These are phyloP conservation scores for Alternaria arborescens DNA, from an alignment of 2,329 filamentous ascomycete species.

Conservation along the genomic window DNA sequence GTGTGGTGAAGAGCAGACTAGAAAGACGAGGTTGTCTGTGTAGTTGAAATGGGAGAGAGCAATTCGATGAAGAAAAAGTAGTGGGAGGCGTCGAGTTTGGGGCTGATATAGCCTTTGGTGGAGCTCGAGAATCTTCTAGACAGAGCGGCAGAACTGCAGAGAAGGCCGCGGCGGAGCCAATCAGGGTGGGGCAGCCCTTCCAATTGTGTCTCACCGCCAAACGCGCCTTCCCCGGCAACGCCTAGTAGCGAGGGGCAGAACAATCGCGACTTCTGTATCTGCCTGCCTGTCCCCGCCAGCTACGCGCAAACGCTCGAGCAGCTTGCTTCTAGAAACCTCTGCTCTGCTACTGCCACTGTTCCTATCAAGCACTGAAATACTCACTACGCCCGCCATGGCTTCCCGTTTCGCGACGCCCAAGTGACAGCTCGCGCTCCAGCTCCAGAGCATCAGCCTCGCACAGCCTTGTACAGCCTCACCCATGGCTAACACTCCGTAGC, in stretches of 20 bases:
- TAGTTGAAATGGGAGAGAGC: conserved; percentile 24
- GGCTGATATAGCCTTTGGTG: conserved; percentile 45
- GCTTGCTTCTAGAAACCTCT: background rate
- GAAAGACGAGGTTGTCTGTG: conserved; percentile 33
- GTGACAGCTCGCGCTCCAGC: background rate
- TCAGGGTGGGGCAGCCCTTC: conserved; percentile 23
- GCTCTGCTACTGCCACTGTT: background rate
- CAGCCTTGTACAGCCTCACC: conserved; percentile 19
- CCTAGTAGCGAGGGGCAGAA: conserved; percentile 24
- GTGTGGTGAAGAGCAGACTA: conserved; percentile 31
- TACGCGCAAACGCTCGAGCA: background rate
- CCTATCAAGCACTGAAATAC: background rate
- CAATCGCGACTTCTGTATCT: conserved; percentile 15
- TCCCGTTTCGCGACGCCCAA: background rate
- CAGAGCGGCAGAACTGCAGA: conserved; percentile 44
- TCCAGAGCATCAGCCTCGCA: conserved; percentile 4
- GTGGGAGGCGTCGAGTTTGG: conserved; percentile 34
- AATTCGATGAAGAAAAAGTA: conserved; percentile 37
- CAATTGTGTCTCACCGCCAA: conserved; percentile 37
- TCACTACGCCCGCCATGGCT: background rate
- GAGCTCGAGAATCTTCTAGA: conserved; percentile 52
- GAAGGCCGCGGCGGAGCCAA: conserved; percentile 39
- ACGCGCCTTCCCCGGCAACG: conserved; percentile 29
- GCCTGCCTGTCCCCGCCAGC: conserved; percentile 7
- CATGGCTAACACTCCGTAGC: conserved; percentile 8